Base-by-base conservation (phyloP, 306 rosid genomes). In the Mimosa pudica region DNA sequence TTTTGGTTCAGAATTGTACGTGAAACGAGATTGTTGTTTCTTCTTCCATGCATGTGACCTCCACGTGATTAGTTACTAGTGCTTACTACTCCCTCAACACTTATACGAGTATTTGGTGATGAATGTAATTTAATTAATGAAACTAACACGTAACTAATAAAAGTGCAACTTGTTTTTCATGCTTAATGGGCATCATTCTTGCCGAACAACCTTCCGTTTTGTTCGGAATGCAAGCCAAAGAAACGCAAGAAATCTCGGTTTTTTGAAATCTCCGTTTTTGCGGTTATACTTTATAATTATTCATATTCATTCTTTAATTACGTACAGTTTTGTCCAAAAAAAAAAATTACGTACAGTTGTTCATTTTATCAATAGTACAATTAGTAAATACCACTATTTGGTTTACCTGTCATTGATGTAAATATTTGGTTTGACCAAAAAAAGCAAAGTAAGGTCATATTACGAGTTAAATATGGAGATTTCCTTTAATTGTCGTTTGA, bases 31-130 rank as follows among this genome's bases (percentile, higher is more conserved):
- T 13, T 18, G 71, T 11, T 24, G 10, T 46, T 16, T 10, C 2
- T 12, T 57, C 5, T n/a, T 20, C 32, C 63, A 57, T 57, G 48
- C 81, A 84, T 70, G 81, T 76, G 87, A 81, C 48, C 9, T 51
- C 17, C 89, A 91, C 89, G 87, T 83, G 88, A 83, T 7, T 65
- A 55, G 57, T 61, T 38, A 10, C 30, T 24, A 24, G 30, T 24
- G 30, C 30, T 24, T 24, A 24, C 10, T 24, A 5, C 42, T 38
- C 42, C 5, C 5, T 38, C 42, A 38, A 38, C 42, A 38, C 42
- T 38, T 3, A 38, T 38, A 24, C 30, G 30, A 38, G 42, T 38
- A 38, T 38, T 38, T 38, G 42, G 42, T 38, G 5, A 38, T 24
- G 16, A 16, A 33, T 12, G 4, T 2, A 0, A 8, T 16, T n/a